Evolutionary conservation across 805 yeast species (phyloP), one percentile per base, ranked within the genome.

Genomic region (Hermanozyma aechmeae): DNA sequence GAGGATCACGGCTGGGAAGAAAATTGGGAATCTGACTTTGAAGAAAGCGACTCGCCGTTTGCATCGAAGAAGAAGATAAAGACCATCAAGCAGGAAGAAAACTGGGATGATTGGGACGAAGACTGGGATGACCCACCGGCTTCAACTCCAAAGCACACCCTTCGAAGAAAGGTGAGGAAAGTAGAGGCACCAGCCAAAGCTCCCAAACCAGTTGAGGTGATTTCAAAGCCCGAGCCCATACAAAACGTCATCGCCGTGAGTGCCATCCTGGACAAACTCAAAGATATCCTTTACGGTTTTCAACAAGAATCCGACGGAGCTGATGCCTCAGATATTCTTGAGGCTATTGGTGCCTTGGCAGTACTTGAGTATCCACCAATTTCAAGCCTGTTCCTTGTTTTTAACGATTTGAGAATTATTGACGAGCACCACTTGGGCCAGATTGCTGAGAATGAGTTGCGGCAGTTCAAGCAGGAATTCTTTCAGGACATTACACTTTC

Each of bases 321-420:
- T 6, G 47, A 49, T 15, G 16, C 26, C 4, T 35, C 36, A 6
- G 27, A 41, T 7, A 38, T 61, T 13, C 26, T 56, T 6, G 46
- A 51, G 3, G 35, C 61, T 4, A 46, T 58, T 8, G 39, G 50
- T 10, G 46, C 67, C 5, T 37, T 62, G 24, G 44, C 61, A 6
- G 37, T 52, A 10, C 34, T 50, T 5, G 39, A 50, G 6, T 62
- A 62, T 35, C 66, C 67, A 4, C 29, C 48, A 1, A 31, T 50
- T 3, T 35, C 50, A 2, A 34, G 49, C 21, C 59, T 65, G 24
- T 59, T 56, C 26, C 29, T 60, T n/a, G 37, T 58, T 10, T 51
- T 42, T 29, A 61, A 61, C 32, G 68, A 62, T 31, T 42, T 62
- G 24, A 36, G 40, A 18, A n/a, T n/a, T n/a, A n/a, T n/a, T n/a